A percentile compares a stretch with the other conserved stretches of the same genome.
Conservation (phyloP, 1,139 yeast species). For the Saccharomyces hybrid region DNA sequence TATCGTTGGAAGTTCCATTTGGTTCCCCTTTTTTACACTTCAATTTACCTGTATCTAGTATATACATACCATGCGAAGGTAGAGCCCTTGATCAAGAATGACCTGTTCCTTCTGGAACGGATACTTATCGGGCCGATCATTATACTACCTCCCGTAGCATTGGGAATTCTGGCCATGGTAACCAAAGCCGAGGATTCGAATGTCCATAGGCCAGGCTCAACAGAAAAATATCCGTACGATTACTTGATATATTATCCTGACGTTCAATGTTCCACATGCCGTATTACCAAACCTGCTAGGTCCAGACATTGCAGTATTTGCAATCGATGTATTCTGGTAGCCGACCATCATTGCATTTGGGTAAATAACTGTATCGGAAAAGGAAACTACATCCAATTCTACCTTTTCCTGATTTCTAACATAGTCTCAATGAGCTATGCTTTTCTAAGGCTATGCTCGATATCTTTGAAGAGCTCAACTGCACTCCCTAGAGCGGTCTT, state of each 20-base stretch:
- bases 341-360: conserved; percentile 97
- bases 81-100: conserved; percentile 9
- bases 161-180: conserved; percentile 19
- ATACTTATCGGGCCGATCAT: conserved; percentile 17
- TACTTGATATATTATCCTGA: conserved; percentile 48
- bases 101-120: conserved; percentile 16
- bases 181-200: conserved; percentile 17
- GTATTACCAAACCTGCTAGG: conserved; percentile 68
- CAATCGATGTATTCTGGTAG: conserved; percentile 53
- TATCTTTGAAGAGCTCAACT: conserved; percentile 5
- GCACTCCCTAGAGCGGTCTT: conserved; percentile 14
- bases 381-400: conserved; percentile 65
- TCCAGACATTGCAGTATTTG: conserved; percentile 85
- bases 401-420: conserved; percentile 52
- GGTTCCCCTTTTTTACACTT: conserved; percentile 24
- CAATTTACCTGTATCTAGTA: conserved; percentile 20
- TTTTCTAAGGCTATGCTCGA: conserved; percentile 26
- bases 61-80: conserved; percentile 15
- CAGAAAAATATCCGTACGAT: conserved; percentile 41
- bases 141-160: conserved; percentile 13
- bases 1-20: conserved; percentile 26
- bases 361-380: conserved; percentile 83
- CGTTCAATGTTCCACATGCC: conserved; percentile 48
- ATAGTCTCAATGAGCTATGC: conserved; percentile 57
- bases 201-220: conserved; percentile 5